Conservation (phyloP, 345 rosid species). For the Aurinia saxatilis region DNA sequence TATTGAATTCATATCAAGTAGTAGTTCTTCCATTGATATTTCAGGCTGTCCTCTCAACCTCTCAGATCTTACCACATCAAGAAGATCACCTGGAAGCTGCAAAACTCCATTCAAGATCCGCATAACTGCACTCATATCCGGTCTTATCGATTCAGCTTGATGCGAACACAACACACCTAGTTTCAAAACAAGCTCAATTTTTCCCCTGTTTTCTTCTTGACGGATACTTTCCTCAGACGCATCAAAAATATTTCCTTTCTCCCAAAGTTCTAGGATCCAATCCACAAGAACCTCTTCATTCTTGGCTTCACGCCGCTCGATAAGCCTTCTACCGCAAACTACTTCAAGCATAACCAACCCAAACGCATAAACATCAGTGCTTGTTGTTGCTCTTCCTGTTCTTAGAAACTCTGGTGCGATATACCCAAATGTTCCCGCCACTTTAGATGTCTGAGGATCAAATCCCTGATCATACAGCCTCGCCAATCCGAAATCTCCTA, state of each 20-base stretch:
- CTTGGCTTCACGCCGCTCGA: background rate
- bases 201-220: background rate
- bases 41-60: background rate
- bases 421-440: constrained; percentile 37
- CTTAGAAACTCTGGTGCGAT: constrained; percentile 32
- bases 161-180: too few relatives aligned
- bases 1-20: background rate
- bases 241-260: constrained; percentile 21
- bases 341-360: constrained; percentile 34
- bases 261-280: too few relatives aligned
- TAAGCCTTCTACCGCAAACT: too few relatives aligned
- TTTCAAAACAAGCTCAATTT: constrained; percentile 21
- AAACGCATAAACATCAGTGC: constrained; percentile 31
- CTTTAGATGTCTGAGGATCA: constrained; percentile 26
- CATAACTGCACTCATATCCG: constrained; percentile 17
- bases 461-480: constrained; percentile 33
- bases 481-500: constrained; percentile 41
- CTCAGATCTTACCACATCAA: background rate
- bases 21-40: background rate
- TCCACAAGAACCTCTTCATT: constrained; percentile 21
- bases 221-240: constrained; percentile 16
- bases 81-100: constrained; percentile 4
- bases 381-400: constrained; percentile 34
- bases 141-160: constrained; percentile 8
- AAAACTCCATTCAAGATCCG: constrained; percentile 5